Conservation (phyloP, 345 rosid genomes). For the Eucalyptus cloeziana region DNA sequence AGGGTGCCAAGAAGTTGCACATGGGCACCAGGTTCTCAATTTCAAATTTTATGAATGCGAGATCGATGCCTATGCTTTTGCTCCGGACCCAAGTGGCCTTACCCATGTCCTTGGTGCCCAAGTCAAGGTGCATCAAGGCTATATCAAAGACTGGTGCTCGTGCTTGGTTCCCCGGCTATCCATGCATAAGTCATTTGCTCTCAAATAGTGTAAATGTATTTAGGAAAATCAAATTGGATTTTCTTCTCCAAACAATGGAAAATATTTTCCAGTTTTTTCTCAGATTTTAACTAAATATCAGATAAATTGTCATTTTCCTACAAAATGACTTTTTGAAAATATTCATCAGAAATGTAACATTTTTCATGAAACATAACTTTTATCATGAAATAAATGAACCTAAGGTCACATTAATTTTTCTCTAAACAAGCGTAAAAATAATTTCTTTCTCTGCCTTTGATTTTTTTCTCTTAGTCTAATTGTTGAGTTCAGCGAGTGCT, state of each 20-base stretch:
- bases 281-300: too few species aligned
- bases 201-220: neutral
- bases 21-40: rapidly evolving
- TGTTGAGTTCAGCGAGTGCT: neutral
- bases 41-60: rapidly evolving
- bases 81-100: neutral
- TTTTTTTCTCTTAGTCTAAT: neutral
- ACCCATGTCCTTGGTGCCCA: neutral
- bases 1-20: neutral
- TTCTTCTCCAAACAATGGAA: too few species aligned
- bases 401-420: neutral
- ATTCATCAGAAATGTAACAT: too few species aligned
- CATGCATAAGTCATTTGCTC: too few species aligned
- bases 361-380: too few species aligned
- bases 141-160: rapidly evolving
- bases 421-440: neutral
- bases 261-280: too few species aligned
- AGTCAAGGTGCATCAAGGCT: neutral
- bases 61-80: neutral
- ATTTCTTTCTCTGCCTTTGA: neutral
- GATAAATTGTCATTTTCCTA: neutral
- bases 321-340: neutral
- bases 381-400: neutral
- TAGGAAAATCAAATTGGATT: too few species aligned
- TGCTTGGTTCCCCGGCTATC: neutral